Evolutionary conservation across 148 eudicot genomes (phyloP), one percentile per base, ranked within the genome.

Genomic region (Euryodendron excelsum): DNA sequence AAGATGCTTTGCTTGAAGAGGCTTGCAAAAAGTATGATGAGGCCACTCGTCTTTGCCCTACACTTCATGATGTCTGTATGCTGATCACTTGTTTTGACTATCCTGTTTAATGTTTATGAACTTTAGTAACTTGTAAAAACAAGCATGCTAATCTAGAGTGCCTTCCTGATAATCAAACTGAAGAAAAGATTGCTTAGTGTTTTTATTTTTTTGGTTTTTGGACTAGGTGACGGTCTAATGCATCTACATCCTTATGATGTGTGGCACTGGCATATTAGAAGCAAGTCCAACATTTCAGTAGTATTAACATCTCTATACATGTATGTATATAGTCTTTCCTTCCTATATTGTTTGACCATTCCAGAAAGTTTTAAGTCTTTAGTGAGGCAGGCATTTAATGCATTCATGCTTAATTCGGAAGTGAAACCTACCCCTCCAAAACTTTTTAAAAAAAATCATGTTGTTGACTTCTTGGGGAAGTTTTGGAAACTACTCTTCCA

Each of bases 11-110:
- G 86, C 97, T 95, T 59, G 91, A 90, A 84, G 97, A 95, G 76
- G 98, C 98, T 74, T 95, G 98, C 89, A 90, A 82, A 77, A 93
- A 93, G 85, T 95, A 95, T 78, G 96, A 93, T 68, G 94, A 90
- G 80, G 97, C 98, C 56, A 95, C 97, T 47, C 86, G 84, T 64
- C 92, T 95, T 78, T 93, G 91, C 78, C 97, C 97, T 73, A 87
- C 97, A 41, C 97, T 95, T 80, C 90, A 95, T 80, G 98, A 95
- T 89, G 98, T 95, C 90, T 75, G 93, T 87, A 73, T 77, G 68
- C 73, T 39, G 27, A 72, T 69, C 13, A 68, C 60, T 34, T 71
- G 17, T 28, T n/a, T n/a, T 53, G 50, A 17, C 50, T 7, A 52
- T 60, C 50, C 17, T 50, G 17, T 61, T 9, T 27, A 73, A 10